A percentile compares a stretch with the other conserved stretches of the same genome.
phyloP scores from a whole-genome alignment of 2,329 filamentous ascomycete species.

The Cercospora sesami region DNA sequence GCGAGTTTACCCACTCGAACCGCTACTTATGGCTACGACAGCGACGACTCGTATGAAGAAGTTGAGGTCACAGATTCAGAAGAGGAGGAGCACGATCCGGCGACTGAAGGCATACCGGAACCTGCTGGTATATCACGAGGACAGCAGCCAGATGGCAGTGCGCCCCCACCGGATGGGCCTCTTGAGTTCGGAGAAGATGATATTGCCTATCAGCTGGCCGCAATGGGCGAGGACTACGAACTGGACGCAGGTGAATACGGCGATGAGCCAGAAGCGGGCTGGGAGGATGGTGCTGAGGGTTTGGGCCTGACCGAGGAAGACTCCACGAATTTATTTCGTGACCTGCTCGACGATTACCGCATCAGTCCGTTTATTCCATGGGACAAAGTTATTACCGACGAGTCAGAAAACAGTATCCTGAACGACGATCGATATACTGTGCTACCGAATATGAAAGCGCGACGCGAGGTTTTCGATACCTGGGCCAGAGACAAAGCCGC shows the following conservation, averaged over 20 bases:
- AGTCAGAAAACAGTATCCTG: slow-evolving; percentile 68
- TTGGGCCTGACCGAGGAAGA: slow-evolving; percentile 72
- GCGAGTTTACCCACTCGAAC: not conserved
- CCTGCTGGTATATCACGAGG: slow-evolving; percentile 56
- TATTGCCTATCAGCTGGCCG: slow-evolving; percentile 85
- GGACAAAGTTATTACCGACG: slow-evolving; percentile 76
- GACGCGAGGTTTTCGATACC: slow-evolving; percentile 78
- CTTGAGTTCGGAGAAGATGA: slow-evolving; percentile 92
- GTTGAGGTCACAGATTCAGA: slow-evolving; percentile 68
- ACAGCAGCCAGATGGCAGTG: slow-evolving; percentile 47
- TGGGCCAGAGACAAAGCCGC: slow-evolving; percentile 81
- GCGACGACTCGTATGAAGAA: slow-evolving; percentile 71
- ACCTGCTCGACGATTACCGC: slow-evolving; percentile 77
- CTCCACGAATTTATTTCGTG: slow-evolving; percentile 74
- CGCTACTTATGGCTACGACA: slow-evolving; percentile 39
- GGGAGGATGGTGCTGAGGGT: slow-evolving; percentile 71
- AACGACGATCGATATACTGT: slow-evolving; percentile 86
- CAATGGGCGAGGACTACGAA: slow-evolving; percentile 84
- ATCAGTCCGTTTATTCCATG: slow-evolving; percentile 88
- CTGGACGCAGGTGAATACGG: slow-evolving; percentile 76
- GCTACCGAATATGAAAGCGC: slow-evolving; percentile 74
- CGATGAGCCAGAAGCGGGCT: slow-evolving; percentile 56
- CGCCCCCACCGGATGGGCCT: slow-evolving; percentile 57
- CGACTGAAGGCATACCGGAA: slow-evolving; percentile 40
- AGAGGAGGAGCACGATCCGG: slow-evolving; percentile 43